Percentiles rank a stretch among this genome's conserved stretches.
Conservation (phyloP, 495 filamentous ascomycete genomes). For the Annulohypoxylon maeteangense region DNA sequence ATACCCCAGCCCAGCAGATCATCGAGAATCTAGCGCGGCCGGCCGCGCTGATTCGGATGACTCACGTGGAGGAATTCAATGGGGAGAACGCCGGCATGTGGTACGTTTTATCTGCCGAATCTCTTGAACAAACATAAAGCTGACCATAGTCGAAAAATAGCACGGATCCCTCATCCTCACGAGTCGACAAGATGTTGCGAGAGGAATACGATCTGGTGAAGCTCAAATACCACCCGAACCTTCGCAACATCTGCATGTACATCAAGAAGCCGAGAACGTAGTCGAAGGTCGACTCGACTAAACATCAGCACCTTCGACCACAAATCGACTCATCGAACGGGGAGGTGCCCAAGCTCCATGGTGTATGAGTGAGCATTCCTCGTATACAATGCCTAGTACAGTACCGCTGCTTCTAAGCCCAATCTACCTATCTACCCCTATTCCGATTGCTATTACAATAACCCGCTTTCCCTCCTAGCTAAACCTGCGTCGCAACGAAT, state of each 20-base stretch:
- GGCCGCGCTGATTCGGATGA: conserved; percentile 38
- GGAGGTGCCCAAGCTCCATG: not conserved
- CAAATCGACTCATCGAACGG: not conserved
- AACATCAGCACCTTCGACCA: not conserved
- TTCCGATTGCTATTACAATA: not conserved
- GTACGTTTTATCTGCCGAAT: not conserved
- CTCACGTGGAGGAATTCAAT: not conserved
- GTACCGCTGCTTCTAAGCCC: conserved; percentile 10
- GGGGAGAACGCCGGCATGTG: not conserved
- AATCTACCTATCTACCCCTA: not conserved
- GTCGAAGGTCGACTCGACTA: not conserved
- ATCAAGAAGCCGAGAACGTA: too few species aligned
- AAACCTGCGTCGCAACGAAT: not conserved
- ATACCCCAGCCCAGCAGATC: conserved; percentile 48
- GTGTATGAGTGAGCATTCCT: not conserved
- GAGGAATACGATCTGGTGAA: conserved; percentile 8
- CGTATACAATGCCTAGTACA: not conserved
- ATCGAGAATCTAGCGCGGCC: conserved; percentile 48
- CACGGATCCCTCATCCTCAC: not conserved
- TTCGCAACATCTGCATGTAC: conserved; percentile 10
- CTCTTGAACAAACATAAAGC: not conserved
- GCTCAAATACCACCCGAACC: not conserved
- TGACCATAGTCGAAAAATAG: not conserved
- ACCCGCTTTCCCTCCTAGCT: not conserved
- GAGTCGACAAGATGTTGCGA: conserved; percentile 23